These are phyloP conservation scores for Phialemonium atrogriseum DNA, from an alignment of 2,329 filamentous ascomycete genomes.

Conservation along the genomic window DNA sequence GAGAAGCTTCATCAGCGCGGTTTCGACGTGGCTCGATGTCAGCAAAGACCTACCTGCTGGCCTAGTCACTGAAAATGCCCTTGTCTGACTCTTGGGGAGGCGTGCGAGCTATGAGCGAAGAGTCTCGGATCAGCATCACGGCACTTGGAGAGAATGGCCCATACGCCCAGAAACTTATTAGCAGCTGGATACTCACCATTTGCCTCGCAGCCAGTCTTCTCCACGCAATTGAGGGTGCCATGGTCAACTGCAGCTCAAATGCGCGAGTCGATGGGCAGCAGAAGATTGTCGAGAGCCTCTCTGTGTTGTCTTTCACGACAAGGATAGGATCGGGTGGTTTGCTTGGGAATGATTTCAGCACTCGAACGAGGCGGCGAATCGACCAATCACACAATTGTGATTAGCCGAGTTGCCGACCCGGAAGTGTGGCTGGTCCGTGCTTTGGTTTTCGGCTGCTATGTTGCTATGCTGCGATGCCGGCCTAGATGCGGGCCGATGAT, in stretches of 20 bases:
- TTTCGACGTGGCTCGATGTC: neutral
- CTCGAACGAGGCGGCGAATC: constrained; percentile 6
- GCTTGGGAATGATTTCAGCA: constrained; percentile 9
- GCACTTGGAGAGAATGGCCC: neutral
- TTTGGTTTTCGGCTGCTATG: too few species aligned
- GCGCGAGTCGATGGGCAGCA: constrained; percentile 2
- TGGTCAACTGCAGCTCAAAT: constrained; percentile 25
- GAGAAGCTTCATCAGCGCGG: constrained; percentile 3
- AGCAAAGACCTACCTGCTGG: constrained; percentile 56
- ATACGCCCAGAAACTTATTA: neutral
- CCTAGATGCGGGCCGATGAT: neutral
- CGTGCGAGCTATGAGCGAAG: constrained; percentile 47
- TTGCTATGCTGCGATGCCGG: neutral
- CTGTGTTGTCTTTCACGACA: constrained; percentile 1
- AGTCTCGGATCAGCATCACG: constrained; percentile 14
- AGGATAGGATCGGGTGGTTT: too few species aligned
- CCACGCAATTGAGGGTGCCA: constrained; percentile 58
- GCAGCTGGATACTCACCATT: constrained; percentile 42
- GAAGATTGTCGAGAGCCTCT: constrained; percentile 15
- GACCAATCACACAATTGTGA: constrained; percentile 17
- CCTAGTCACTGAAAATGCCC: constrained; percentile 81
- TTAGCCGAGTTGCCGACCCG: constrained; percentile 22
- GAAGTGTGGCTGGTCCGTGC: constrained; percentile 11
- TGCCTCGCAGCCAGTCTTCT: constrained; percentile 49
- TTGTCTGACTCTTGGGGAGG: constrained; percentile 53